A percentile compares a stretch with the other conserved stretches of the same genome.
These are phyloP conservation scores for Fusarium odoratissimum DNA, from an alignment of 2,329 filamentous ascomycete genomes.

Conservation along the genomic window DNA sequence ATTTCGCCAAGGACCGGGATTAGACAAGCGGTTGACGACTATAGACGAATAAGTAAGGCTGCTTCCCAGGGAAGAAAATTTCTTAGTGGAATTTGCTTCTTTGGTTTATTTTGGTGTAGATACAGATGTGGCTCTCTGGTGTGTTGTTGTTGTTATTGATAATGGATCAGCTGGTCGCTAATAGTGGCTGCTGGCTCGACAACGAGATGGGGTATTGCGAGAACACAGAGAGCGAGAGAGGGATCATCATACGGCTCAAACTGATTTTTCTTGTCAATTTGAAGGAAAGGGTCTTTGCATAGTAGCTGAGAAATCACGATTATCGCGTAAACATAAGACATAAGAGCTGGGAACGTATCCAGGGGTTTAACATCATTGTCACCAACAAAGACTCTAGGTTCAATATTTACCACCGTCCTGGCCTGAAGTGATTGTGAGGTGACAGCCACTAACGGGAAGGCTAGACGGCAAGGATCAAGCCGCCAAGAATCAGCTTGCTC, in stretches of 20 bases:
- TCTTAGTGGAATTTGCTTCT: constrained; percentile 27
- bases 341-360: neutral
- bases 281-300: neutral
- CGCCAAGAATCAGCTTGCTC: constrained; percentile 25
- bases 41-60: constrained; percentile 4
- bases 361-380: constrained; percentile 10
- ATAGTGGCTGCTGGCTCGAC: constrained; percentile 34
- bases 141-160: constrained; percentile 29
- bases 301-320: neutral
- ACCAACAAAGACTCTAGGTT: constrained; percentile 23
- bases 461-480: constrained; percentile 22
- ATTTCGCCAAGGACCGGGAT: constrained; percentile 40
- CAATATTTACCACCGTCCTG: constrained; percentile 38
- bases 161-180: constrained; percentile 20
- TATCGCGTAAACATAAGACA: neutral
- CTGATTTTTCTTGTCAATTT: neutral
- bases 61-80: constrained; percentile 12
- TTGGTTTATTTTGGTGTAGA: constrained; percentile 8
- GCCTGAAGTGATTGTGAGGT: constrained; percentile 37
- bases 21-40: constrained; percentile 26
- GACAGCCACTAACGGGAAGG: constrained; percentile 38
- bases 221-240: neutral
- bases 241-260: neutral
- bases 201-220: constrained; percentile 7
- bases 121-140: constrained; percentile 8